These are phyloP conservation scores for Malassezia nana DNA, from an alignment of 1,284 basidiomycete genomes.

Conservation along the genomic window DNA sequence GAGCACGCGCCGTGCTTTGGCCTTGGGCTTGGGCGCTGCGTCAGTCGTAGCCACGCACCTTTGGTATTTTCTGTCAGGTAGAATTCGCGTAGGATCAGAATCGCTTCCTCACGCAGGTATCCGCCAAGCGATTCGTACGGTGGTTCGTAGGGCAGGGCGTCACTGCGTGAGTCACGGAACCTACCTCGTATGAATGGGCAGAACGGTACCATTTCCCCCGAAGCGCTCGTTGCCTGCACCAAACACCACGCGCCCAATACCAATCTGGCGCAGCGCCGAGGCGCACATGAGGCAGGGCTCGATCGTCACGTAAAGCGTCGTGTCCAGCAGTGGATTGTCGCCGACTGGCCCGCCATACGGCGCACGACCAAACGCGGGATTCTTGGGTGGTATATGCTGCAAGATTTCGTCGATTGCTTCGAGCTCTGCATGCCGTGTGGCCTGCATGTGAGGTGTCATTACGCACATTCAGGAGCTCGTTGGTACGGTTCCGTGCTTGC, in stretches of 20 bases:
- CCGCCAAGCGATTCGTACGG: slow-evolving; percentile 70
- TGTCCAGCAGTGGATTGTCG: slow-evolving; percentile 58
- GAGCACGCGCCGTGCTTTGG: slow-evolving; percentile 38
- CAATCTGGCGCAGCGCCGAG: slow-evolving; percentile 81
- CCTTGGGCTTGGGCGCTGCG: slow-evolving; percentile 41
- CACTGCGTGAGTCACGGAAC: slow-evolving; percentile 39
- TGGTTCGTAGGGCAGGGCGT: slow-evolving; percentile 51
- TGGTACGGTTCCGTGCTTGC: slow-evolving; percentile 80
- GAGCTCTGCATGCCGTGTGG: slow-evolving; percentile 91
- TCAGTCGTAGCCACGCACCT: slow-evolving; percentile 54
- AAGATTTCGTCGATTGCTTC: slow-evolving; percentile 90
- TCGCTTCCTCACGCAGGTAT: slow-evolving; percentile 80
- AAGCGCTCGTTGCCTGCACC: slow-evolving; percentile 95
- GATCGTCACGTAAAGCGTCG: slow-evolving; percentile 91
- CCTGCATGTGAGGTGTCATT: slow-evolving; percentile 53
- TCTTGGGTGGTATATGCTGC: slow-evolving; percentile 48
- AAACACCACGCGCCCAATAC: slow-evolving; percentile 80
- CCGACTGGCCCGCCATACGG: slow-evolving; percentile 27
- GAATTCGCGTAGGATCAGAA: slow-evolving; percentile 84
- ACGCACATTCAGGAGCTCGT: slow-evolving; percentile 60
- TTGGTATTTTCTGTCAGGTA: slow-evolving; percentile 91
- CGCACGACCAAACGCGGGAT: slow-evolving; percentile 25
- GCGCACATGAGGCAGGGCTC: slow-evolving; percentile 99
- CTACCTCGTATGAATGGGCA: slow-evolving; percentile 70
- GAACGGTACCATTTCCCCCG: slow-evolving; percentile 89